Conservation (phyloP, 1,284 basidiomycete species). For the Cystobasidiaceae sp. region DNA sequence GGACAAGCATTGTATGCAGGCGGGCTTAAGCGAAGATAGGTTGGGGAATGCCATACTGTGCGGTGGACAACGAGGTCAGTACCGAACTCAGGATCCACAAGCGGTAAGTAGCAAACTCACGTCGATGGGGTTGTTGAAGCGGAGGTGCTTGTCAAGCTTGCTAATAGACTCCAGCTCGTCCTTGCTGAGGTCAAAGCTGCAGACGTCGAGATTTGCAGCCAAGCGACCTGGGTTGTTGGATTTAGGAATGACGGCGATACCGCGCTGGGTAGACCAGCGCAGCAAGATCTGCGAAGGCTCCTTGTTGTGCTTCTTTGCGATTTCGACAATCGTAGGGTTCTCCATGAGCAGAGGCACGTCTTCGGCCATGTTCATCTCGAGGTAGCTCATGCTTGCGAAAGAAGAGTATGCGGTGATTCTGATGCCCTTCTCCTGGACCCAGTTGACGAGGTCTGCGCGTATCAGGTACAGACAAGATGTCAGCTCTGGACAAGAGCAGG, state of each 20-base stretch:
- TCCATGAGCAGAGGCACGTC: constrained; percentile 51
- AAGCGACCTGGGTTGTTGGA: constrained; percentile 55
- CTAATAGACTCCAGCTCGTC: constrained; percentile 60
- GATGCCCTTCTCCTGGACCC: constrained; percentile 58
- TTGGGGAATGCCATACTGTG: constrained; percentile 8
- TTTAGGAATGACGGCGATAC: constrained; percentile 73
- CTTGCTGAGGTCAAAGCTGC: constrained; percentile 57
- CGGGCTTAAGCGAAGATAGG: constrained; percentile 19
- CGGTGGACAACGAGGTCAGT: background rate
- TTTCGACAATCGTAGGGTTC: constrained; percentile 52
- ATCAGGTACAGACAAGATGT: too few species aligned
- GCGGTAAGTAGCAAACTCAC: constrained; percentile 11
- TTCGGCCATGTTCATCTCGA: constrained; percentile 30
- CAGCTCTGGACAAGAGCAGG: too few species aligned
- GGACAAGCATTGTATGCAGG: too few species aligned
- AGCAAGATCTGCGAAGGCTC: constrained; percentile 62
- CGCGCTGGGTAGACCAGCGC: constrained; percentile 70
- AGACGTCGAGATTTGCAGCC: constrained; percentile 57
- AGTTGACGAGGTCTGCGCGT: constrained; percentile 63
- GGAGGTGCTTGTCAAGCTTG: constrained; percentile 59
- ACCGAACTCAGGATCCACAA: background rate
- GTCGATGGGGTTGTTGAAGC: constrained; percentile 61
- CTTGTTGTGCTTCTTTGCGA: constrained; percentile 56
- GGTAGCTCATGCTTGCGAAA: constrained; percentile 51
- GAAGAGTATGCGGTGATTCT: constrained; percentile 72